These are phyloP conservation scores for Aspergillus latus DNA, from an alignment of 2,329 filamentous ascomycete genomes.

Conservation along the genomic window DNA sequence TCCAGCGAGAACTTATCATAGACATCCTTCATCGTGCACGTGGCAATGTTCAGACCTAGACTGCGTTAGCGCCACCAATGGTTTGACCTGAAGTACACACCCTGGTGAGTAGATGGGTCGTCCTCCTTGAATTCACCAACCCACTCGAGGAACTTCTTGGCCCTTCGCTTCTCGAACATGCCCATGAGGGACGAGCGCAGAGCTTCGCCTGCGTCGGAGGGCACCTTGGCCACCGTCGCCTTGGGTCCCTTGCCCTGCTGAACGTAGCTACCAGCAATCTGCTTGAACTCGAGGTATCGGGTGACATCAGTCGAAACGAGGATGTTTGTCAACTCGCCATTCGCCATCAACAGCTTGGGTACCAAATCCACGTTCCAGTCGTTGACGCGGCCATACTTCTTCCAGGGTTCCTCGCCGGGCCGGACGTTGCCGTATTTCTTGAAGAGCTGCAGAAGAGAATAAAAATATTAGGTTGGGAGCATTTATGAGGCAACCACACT, in stretches of 20 bases:
- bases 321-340: slow-evolving; percentile 97
- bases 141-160: slow-evolving; percentile 97
- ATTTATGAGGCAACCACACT: slow-evolving; percentile 27
- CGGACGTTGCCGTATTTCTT: slow-evolving; percentile 89
- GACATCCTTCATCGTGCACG: slow-evolving; percentile 92
- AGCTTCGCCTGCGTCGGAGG: slow-evolving; percentile 86
- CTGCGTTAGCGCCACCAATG: slow-evolving; percentile 21
- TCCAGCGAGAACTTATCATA: slow-evolving; percentile 98
- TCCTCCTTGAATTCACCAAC: slow-evolving; percentile 80
- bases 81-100: slow-evolving; percentile 36
- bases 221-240: slow-evolving; percentile 94
- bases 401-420: slow-evolving; percentile 86
- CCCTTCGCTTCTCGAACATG: slow-evolving; percentile 94
- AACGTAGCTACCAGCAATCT: slow-evolving; percentile 93
- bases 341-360: slow-evolving; percentile 97
- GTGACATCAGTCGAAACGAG: slow-evolving; percentile 93
- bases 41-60: slow-evolving; percentile 74
- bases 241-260: slow-evolving; percentile 81
- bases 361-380: slow-evolving; percentile 99
- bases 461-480: slow-evolving; percentile 17
- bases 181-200: slow-evolving; percentile 93
- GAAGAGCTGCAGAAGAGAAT: slow-evolving; percentile 69
- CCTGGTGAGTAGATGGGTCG: slow-evolving; percentile 84
- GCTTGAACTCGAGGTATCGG: slow-evolving; percentile 86
- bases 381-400: slow-evolving; percentile 92